Conservation (phyloP, 2,329 filamentous ascomycete genomes). For the Colletotrichum melonis region DNA sequence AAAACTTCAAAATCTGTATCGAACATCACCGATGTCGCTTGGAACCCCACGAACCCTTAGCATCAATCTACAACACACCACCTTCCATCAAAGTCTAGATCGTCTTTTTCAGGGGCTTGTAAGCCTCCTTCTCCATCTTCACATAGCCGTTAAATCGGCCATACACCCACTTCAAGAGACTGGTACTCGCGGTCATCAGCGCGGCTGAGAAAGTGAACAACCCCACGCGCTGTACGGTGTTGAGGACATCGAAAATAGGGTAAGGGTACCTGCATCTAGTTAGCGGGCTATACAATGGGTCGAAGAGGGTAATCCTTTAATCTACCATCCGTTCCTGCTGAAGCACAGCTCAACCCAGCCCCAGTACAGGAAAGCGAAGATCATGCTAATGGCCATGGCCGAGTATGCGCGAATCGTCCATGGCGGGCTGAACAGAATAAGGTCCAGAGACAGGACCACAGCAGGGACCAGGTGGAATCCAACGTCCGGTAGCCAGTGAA, state of each 20-base stretch:
- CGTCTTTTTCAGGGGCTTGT: conserved; percentile 44
- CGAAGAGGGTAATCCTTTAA: conserved; percentile 40
- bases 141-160: conserved; percentile 71
- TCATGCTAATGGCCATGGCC: conserved; percentile 67
- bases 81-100: conserved; percentile 25
- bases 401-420: conserved; percentile 74
- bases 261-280: conserved; percentile 77
- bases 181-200: conserved; percentile 78
- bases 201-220: conserved; percentile 78
- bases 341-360: conserved; percentile 82
- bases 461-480: conserved; percentile 76
- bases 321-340: conserved; percentile 71
- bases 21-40: conserved; percentile 14
- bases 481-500: conserved; percentile 68
- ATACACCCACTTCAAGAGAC: conserved; percentile 77
- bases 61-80: neutral
- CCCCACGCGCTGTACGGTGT: conserved; percentile 71
- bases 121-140: conserved; percentile 49
- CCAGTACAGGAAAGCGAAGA: conserved; percentile 77
- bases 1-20: neutral
- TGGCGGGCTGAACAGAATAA: conserved; percentile 77
- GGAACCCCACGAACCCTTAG: neutral
- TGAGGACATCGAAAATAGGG: conserved; percentile 80
- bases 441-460: conserved; percentile 71
- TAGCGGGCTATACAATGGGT: conserved; percentile 39